Percentiles rank a stretch among this genome's conserved stretches.
Evolutionary conservation across 768 basidiomycete species (phyloP).

Genomic region (Cubamyces lactineus): DNA sequence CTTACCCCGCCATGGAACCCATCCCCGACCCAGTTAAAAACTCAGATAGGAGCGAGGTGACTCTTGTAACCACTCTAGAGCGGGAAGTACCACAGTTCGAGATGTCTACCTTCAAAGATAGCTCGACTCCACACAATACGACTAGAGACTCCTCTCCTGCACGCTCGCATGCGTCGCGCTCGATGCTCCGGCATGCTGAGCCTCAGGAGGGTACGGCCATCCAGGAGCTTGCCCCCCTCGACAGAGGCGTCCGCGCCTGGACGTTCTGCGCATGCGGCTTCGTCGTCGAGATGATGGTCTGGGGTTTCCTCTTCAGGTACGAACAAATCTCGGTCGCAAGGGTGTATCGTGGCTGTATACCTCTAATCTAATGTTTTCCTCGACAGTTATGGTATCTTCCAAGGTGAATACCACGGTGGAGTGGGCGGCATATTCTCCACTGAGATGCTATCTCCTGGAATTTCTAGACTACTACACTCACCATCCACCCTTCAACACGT

Average conservation of each 20-base stretch:
- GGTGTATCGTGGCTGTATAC: background rate
- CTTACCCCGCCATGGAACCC: background rate
- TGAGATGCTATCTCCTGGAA: background rate
- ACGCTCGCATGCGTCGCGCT: slow-evolving; percentile 9
- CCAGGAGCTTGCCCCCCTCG: slow-evolving; percentile 28
- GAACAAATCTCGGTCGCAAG: background rate
- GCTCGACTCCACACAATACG: background rate
- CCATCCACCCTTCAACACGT: slow-evolving; percentile 26
- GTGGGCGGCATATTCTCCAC: background rate
- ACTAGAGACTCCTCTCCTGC: background rate
- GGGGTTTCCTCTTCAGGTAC: slow-evolving; percentile 30
- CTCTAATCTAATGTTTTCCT: background rate
- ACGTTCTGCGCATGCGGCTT: slow-evolving; percentile 29
- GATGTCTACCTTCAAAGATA: background rate
- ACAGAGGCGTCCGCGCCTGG: slow-evolving; percentile 29
- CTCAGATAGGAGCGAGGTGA: background rate
- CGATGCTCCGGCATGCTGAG: slow-evolving; percentile 11
- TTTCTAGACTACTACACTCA: slow-evolving; percentile 27
- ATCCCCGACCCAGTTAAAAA: background rate
- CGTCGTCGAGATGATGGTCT: slow-evolving; percentile 28
- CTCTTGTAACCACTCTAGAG: background rate
- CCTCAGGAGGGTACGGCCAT: slow-evolving; percentile 19
- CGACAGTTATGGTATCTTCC: slow-evolving; percentile 29
- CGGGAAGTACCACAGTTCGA: background rate
- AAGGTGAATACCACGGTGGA: slow-evolving; percentile 14